Evolutionary conservation across 1,284 basidiomycete species (phyloP), one percentile per base, ranked within the genome.

Genomic region (Abortiporus biennis): DNA sequence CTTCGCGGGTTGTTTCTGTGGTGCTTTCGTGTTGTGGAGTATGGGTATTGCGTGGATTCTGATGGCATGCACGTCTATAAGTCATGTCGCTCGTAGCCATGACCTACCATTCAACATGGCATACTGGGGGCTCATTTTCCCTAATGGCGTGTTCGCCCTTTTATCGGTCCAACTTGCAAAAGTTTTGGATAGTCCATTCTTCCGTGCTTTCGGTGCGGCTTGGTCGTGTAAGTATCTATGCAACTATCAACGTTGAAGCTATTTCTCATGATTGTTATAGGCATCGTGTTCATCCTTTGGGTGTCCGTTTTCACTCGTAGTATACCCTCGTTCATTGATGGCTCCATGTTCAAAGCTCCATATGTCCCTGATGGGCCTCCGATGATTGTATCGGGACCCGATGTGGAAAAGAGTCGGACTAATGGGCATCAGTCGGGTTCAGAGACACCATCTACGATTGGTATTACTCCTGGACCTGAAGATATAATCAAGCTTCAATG

Each of bases 111-210:
- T 73, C 47, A 61, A 59, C 6, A 50, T 74, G 43, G 56, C 65
- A 1, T 73, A 68, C 48, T 75, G 72, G 71, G 71, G 71, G 9
- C 56, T 74, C 38, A 59, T 74, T 52, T 75, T 75, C 59, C 71
- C 71, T 25, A 73, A 71, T 49, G 65, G 72, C 19, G 69, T 71
- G 2, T 76, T 67, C 42, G 66, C 71, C 2, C 54, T 72, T 2
- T 56, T 74, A 13, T 70, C 71, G 1, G 65, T 71, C 5, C 61
- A 69, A 35, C 58, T 78, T 5, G 68, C 66, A 4, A 59, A 45
- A 6, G 67, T 74, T 38, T 59, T 78, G 27, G 59, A 72, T 38
- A 74, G 73, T 43, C 48, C 52, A 4, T 56, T 54, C 44, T 62
- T 61, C 53, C 53, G 54, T 19, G 58, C 47, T 6, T 55, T 58